Base-by-base conservation (phyloP, 495 filamentous ascomycete genomes). In the Podospora anserina region DNA sequence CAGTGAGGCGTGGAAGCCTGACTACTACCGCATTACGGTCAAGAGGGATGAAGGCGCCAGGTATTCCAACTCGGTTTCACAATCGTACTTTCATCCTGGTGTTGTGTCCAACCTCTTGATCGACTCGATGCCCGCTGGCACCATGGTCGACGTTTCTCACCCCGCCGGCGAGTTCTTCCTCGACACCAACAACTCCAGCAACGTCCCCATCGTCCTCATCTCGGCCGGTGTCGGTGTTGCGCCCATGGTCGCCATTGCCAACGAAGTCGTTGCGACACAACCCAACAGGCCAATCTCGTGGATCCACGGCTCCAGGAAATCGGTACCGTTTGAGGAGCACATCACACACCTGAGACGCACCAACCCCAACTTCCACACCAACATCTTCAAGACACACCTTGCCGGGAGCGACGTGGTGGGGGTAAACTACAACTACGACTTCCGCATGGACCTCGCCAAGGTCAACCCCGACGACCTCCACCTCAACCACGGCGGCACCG, bases 91-190 rank as follows among this genome's bases (percentile, higher is more conserved):
- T 66, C 71, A 80, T 70, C 88, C 89, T 0, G 90, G 89, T n/a
- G 80, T 86, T 71, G 83, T 93, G 9, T 91, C 88, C 66, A 92
- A 92, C 74, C 75, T 91, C 65, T 79, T 93, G 32, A 89, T 92
- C 78, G 85, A 86, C 70, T 72, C 79, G 9, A 83, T 84, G 77
- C 77, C 82, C 5, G 82, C 84, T 39, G 90, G 89, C 57, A 87
- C 89, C 68, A 72, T 78, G 4, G 70, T 92, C 63, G 79, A 88
- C 69, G 80, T 92, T 3, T 88, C 88, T 4, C 88, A 90, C 73
- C 90, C 90, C 5, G 83, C 78, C 53, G 90, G 90, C 39, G 90
- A 91, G 68, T 92, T 92, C 80, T 89, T 85, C 81, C 79, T 90
- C 49, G 81, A 87, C 62, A 70, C 73, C 66, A 78, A 80, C 66